Conservation (phyloP, 257 asterid species). For the Nicotiana tabacum region DNA sequence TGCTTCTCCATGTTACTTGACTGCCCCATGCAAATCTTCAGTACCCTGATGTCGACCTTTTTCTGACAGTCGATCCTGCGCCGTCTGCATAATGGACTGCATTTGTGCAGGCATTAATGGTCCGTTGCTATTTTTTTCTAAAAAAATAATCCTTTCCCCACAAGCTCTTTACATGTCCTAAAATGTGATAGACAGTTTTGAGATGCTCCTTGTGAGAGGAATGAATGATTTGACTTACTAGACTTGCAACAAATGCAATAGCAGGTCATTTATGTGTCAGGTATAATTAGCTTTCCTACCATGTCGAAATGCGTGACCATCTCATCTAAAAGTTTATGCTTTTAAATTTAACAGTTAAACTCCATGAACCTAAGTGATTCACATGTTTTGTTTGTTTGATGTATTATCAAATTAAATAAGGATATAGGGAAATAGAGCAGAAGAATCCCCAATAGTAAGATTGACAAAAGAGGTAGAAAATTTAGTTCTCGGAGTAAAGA, state of each 20-base stretch:
- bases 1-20: not conserved
- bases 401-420: not conserved
- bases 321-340: no score
- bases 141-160: not conserved
- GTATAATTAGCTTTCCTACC: not conserved
- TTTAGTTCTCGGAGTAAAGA: not conserved
- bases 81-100: not conserved
- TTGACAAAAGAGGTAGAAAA: not conserved
- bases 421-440: not conserved
- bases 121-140: not conserved
- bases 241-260: not conserved
- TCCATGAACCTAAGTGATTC: not conserved
- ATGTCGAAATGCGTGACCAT: no score
- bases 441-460: not conserved
- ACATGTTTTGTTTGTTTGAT: not conserved
- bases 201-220: not conserved
- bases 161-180: not conserved
- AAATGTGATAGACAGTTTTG: not conserved
- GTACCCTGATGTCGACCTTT: not conserved
- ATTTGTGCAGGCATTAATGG: not conserved
- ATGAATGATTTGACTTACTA: not conserved
- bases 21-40: not conserved
- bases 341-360: no score
- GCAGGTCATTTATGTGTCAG: not conserved
- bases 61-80: not conserved